Conservation (phyloP, 1,139 yeast species). For the Protomyces inundatus region DNA sequence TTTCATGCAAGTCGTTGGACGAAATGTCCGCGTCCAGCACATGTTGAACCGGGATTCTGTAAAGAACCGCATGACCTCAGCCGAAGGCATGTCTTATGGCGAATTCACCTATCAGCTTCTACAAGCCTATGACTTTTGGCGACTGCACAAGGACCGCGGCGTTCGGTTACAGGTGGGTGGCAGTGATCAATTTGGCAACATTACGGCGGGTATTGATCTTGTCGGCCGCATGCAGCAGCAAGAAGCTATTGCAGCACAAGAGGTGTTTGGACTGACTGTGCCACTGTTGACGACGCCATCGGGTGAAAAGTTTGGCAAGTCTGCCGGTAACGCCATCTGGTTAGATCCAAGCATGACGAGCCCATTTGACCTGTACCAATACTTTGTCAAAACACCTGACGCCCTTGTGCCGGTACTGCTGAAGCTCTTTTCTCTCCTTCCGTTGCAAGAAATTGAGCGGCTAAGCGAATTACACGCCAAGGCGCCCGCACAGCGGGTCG, state of each 20-base stretch:
- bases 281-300: slow-evolving; percentile 82
- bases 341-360: slow-evolving; percentile 67
- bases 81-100: slow-evolving; percentile 73
- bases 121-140: slow-evolving; percentile 93
- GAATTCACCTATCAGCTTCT: slow-evolving; percentile 89
- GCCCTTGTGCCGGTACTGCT: slow-evolving; percentile 64
- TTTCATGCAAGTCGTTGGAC: slow-evolving; percentile 72
- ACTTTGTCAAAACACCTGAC: slow-evolving; percentile 75
- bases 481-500: slow-evolving; percentile 61
- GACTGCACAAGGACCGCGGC: slow-evolving; percentile 54
- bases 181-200: slow-evolving; percentile 97
- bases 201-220: slow-evolving; percentile 90
- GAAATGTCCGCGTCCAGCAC: slow-evolving; percentile 70
- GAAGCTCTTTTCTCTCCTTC: slow-evolving; percentile 73
- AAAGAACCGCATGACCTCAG: slow-evolving; percentile 54
- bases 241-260: background rate
- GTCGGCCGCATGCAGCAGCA: slow-evolving; percentile 54
- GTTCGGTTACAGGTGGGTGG: slow-evolving; percentile 84
- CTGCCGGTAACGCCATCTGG: slow-evolving; percentile 95
- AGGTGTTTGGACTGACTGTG: slow-evolving; percentile 69
- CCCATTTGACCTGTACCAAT: slow-evolving; percentile 75
- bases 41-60: slow-evolving; percentile 91
- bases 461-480: slow-evolving; percentile 50
- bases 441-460: slow-evolving; percentile 52
- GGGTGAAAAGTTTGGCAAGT: slow-evolving; percentile 94